phyloP scores from a whole-genome alignment of 768 basidiomycete genomes.

The Leccinum disarticulatum region DNA sequence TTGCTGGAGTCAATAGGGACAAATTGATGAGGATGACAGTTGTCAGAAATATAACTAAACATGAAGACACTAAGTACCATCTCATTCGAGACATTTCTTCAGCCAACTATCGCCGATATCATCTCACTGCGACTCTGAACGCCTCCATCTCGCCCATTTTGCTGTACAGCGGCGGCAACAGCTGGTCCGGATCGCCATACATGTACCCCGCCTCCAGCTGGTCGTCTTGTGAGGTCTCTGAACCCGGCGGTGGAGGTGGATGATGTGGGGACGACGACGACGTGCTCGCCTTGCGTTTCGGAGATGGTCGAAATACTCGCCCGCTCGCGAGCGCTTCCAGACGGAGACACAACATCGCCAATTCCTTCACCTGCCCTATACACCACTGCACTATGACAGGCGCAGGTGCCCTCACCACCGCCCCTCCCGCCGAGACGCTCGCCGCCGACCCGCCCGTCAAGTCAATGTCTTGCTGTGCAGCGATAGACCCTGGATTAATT shows the following conservation, averaged over 20 bases:
- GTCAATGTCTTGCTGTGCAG: constrained; percentile 65
- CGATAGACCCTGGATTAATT: constrained; percentile 75
- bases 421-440: constrained; percentile 9
- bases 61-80: no score
- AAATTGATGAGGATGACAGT: no score
- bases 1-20: no score
- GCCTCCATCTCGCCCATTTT: constrained; percentile 73
- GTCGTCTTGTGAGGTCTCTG: constrained; percentile 24
- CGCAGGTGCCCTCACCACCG: constrained; percentile 5
- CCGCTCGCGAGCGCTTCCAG: constrained; percentile 72
- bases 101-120: constrained; percentile 20
- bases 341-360: constrained; percentile 73
- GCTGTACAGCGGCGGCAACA: constrained; percentile 69
- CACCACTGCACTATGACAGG: constrained; percentile 47
- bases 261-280: not conserved
- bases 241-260: not conserved
- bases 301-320: constrained; percentile 53
- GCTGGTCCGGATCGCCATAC: constrained; percentile 57
- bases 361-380: constrained; percentile 69
- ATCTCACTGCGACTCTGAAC: constrained; percentile 25
- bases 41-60: no score
- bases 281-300: constrained; percentile 35
- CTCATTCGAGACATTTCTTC: no score
- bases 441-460: constrained; percentile 26
- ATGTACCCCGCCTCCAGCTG: constrained; percentile 39